These are phyloP conservation scores for Hymenoscyphus fructigenus DNA, from an alignment of 2,329 filamentous ascomycete genomes.

Conservation along the genomic window DNA sequence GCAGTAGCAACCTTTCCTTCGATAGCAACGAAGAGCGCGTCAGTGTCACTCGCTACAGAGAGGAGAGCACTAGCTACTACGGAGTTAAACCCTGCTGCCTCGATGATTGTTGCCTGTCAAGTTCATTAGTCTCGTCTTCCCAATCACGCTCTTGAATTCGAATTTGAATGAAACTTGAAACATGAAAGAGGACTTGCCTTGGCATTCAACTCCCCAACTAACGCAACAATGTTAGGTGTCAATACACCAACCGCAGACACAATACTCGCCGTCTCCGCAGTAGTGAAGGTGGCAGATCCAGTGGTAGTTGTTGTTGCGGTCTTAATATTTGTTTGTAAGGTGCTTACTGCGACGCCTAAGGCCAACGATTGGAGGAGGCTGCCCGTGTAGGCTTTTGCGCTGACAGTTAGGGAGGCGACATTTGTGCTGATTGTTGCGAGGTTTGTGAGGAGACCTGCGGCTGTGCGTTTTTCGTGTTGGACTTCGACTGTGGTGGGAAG, in stretches of 20 bases:
- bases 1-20: not conserved
- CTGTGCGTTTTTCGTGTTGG: constrained; percentile 8
- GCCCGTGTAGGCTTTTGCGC: constrained; percentile 14
- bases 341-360: constrained; percentile 13
- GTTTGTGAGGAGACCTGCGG: constrained; percentile 15
- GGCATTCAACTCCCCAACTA: constrained; percentile 14
- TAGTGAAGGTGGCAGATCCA: not conserved
- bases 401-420: constrained; percentile 13
- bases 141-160: not conserved
- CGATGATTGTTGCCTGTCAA: not conserved
- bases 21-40: not conserved
- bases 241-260: constrained; percentile 7
- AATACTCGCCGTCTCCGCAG: constrained; percentile 3
- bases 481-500: constrained; percentile 10
- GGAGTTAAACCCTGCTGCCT: not conserved
- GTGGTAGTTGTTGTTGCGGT: constrained; percentile 15
- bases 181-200: constrained; percentile 10
- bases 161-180: not conserved
- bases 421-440: constrained; percentile 17
- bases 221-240: constrained; percentile 12
- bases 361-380: constrained; percentile 12
- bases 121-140: too few species aligned
- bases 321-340: constrained; percentile 14
- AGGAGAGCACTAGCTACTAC: not conserved
- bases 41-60: not conserved